Evolutionary conservation across 2,329 filamentous ascomycete species (phyloP).

Genomic region (Sarocladium brachiariae): DNA sequence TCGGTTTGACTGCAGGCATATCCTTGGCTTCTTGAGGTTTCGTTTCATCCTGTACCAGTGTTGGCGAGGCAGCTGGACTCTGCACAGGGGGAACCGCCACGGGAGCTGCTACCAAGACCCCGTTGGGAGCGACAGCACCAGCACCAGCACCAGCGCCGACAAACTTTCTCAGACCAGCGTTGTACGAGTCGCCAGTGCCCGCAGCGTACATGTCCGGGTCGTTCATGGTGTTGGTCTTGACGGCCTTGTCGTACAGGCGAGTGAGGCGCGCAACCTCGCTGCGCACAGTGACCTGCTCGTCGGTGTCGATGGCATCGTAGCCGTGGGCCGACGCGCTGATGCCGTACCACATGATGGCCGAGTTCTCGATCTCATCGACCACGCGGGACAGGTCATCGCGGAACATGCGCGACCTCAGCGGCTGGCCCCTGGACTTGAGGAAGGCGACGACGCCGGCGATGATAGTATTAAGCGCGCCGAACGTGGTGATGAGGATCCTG

Average conservation of each 20-base stretch:
- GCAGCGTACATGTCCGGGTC: conserved; percentile 17
- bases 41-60: neutral
- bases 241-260: conserved; percentile 17
- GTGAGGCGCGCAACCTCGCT: conserved; percentile 17
- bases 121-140: neutral
- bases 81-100: neutral
- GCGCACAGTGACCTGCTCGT: conserved; percentile 17
- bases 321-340: conserved; percentile 15
- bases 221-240: conserved; percentile 17
- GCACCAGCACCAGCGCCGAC: neutral
- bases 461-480: conserved; percentile 18
- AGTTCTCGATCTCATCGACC: conserved; percentile 19
- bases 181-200: conserved; percentile 12
- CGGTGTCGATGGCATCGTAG: conserved; percentile 17
- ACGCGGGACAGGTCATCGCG: conserved; percentile 17
- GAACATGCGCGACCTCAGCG: conserved; percentile 17
- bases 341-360: conserved; percentile 18
- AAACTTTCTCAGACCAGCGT: conserved; percentile 14
- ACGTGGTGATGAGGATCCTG: conserved; percentile 16
- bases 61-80: conserved; percentile 1
- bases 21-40: conserved; percentile 7
- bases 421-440: conserved; percentile 18
- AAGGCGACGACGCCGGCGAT: conserved; percentile 18
- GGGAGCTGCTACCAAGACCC: neutral
- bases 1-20: conserved; percentile 13